These are phyloP conservation scores for Hamamelis virginiana DNA, from an alignment of 164 flowering plant species.

Conservation along the genomic window DNA sequence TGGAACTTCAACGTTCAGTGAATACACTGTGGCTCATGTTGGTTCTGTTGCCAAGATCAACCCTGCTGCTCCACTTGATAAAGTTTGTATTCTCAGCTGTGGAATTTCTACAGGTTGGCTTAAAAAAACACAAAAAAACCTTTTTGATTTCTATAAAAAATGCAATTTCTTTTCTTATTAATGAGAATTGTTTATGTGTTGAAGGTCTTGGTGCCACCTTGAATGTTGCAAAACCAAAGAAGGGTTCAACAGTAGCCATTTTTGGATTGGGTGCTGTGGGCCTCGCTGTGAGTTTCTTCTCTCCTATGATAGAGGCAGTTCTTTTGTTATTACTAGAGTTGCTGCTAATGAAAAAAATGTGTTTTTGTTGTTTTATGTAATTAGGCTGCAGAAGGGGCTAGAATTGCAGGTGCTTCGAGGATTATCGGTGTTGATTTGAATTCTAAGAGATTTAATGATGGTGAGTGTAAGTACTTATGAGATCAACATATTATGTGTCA, in stretches of 20 bases:
- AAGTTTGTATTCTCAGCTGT: constrained; percentile 65
- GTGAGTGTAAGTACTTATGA: constrained; percentile 12
- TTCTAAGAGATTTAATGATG: constrained; percentile 30
- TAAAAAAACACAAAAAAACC: background rate
- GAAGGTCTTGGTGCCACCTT: constrained; percentile 71
- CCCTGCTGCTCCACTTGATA: constrained; percentile 63
- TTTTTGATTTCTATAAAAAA: too few relatives aligned
- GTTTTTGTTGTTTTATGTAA: background rate
- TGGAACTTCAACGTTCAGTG: constrained; percentile 66
- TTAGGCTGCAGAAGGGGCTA: constrained; percentile 55
- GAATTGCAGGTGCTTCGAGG: constrained; percentile 43
- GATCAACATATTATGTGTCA: too few relatives aligned
- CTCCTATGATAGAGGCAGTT: background rate
- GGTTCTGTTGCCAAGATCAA: constrained; percentile 62
- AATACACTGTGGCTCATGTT: constrained; percentile 55
- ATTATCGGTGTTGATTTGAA: constrained; percentile 47
- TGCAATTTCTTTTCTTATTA: background rate
- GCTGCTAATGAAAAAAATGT: background rate
- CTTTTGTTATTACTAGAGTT: background rate
- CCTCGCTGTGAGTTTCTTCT: constrained; percentile 49
- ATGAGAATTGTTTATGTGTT: background rate
- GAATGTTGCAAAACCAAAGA: constrained; percentile 60
- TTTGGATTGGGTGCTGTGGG: constrained; percentile 75
- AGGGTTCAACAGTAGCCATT: constrained; percentile 53
- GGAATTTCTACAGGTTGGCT: constrained; percentile 60